Evolutionary conservation across 2,329 filamentous ascomycete genomes (phyloP).

Genomic region (Penicillium sp.): DNA sequence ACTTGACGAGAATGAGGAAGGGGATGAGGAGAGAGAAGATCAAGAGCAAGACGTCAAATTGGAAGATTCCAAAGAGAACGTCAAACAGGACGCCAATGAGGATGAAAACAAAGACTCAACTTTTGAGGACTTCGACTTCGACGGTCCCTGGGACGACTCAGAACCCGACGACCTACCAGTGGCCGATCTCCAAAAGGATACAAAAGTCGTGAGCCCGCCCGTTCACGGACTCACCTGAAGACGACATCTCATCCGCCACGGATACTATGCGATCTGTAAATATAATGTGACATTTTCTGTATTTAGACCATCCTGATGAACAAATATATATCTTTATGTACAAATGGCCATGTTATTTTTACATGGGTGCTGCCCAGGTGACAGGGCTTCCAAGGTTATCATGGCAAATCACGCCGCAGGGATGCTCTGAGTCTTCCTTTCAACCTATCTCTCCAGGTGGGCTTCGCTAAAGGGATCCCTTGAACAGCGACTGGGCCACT

Average conservation of each 20-base stretch:
- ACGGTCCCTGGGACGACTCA: neutral
- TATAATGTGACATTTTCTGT: neutral
- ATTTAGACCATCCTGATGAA: constrained; percentile 3
- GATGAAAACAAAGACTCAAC: neutral
- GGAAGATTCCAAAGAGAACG: neutral
- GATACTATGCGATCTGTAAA: neutral
- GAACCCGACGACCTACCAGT: neutral
- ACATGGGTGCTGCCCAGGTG: too few species aligned
- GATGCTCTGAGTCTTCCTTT: too few species aligned
- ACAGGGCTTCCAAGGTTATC: too few species aligned
- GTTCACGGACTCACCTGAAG: neutral
- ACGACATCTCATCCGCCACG: neutral
- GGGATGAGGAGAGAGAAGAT: neutral
- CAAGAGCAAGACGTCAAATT: neutral
- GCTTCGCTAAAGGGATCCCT: too few species aligned
- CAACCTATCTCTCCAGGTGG: too few species aligned
- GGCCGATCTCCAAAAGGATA: neutral
- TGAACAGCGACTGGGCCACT: too few species aligned
- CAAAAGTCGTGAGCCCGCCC: neutral
- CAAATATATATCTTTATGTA: constrained; percentile 14
- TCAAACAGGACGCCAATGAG: neutral
- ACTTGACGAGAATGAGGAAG: neutral
- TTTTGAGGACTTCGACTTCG: neutral
- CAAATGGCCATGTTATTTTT: too few species aligned
- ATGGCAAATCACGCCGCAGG: too few species aligned